A percentile compares a stretch with the other conserved stretches of the same genome.
These are phyloP conservation scores for Phytopythium helicoides DNA, from an alignment of 352 stramenopile species.

Conservation along the genomic window DNA sequence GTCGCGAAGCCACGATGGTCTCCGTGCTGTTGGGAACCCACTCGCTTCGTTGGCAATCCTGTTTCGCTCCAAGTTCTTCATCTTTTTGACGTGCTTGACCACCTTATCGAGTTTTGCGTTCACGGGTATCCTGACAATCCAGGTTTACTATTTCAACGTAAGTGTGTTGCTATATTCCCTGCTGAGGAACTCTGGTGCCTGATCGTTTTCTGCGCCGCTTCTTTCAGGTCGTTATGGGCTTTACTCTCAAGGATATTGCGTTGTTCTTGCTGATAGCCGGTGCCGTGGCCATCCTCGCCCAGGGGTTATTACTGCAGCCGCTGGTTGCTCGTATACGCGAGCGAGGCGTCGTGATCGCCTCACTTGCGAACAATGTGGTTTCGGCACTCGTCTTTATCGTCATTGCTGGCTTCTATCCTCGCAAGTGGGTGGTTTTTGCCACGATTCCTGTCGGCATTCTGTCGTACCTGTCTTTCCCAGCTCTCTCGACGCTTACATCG, in stretches of 20 bases:
- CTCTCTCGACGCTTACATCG: constrained; percentile 34
- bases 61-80: constrained; percentile 54
- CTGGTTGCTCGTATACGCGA: constrained; percentile 56
- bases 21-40: constrained; percentile 45
- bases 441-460: constrained; percentile 36
- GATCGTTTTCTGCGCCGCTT: background rate
- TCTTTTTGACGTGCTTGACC: constrained; percentile 58
- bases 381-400: constrained; percentile 33
- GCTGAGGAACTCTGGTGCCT: background rate
- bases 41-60: constrained; percentile 62
- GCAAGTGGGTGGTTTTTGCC: constrained; percentile 59
- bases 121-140: constrained; percentile 57
- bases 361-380: constrained; percentile 29
- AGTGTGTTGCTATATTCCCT: background rate
- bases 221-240: constrained; percentile 29
- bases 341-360: constrained; percentile 63
- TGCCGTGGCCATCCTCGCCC: constrained; percentile 46
- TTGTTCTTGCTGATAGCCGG: constrained; percentile 57
- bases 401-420: constrained; percentile 42
- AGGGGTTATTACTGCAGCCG: constrained; percentile 55
- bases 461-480: constrained; percentile 63
- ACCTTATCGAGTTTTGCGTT: constrained; percentile 60
- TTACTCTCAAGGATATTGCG: constrained; percentile 59
- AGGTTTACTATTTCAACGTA: constrained; percentile 74
- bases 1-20: constrained; percentile 7